phyloP scores from a whole-genome alignment of 768 basidiomycete genomes.

The Leccinum incarnatum region DNA sequence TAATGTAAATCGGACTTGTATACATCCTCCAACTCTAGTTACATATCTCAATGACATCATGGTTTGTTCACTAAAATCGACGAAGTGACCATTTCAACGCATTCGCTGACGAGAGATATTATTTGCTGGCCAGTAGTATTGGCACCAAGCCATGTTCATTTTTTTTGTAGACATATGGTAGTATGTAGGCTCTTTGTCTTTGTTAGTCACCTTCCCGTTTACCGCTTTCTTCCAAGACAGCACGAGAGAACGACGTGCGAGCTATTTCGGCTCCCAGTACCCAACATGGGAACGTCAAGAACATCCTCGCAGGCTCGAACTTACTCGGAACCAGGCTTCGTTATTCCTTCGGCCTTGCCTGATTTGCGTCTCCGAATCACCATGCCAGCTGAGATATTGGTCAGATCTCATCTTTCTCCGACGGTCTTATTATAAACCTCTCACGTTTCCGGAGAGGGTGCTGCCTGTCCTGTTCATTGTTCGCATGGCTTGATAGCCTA shows the following conservation, averaged over 20 bases:
- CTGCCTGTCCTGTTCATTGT: slow-evolving; percentile 56
- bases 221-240: background rate
- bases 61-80: background rate
- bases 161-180: no score
- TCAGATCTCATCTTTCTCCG: slow-evolving; percentile 54
- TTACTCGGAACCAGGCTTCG: slow-evolving; percentile 47
- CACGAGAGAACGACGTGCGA: background rate
- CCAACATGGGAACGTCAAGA: slow-evolving; percentile 38
- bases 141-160: no score
- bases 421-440: slow-evolving; percentile 45
- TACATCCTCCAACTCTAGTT: background rate
- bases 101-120: no score
- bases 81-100: background rate
- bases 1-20: background rate
- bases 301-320: slow-evolving; percentile 34
- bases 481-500: slow-evolving; percentile 54
- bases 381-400: slow-evolving; percentile 6
- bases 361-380: slow-evolving; percentile 21
- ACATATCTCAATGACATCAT: background rate
- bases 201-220: background rate
- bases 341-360: slow-evolving; percentile 29
- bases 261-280: slow-evolving; percentile 23
- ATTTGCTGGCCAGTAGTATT: no score
- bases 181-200: background rate
- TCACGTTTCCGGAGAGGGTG: slow-evolving; percentile 40